A percentile compares a stretch with the other conserved stretches of the same genome.
Evolutionary conservation across 768 basidiomycete species (phyloP).

Genomic region (Tremella mesenterica): DNA sequence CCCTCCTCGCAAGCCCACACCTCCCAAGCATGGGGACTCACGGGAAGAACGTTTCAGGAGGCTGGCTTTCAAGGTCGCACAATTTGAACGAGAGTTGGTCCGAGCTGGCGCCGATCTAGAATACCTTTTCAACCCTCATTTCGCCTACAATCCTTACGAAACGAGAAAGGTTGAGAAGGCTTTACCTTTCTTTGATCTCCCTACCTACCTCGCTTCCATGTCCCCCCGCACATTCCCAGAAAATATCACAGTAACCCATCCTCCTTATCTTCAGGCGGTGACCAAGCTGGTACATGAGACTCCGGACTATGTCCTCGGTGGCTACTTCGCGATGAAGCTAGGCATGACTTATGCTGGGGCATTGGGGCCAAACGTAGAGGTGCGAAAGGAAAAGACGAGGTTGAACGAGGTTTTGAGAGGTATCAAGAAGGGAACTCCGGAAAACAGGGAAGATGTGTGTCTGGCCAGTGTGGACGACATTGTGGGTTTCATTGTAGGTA

Average conservation of each 20-base stretch:
- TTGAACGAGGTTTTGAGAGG: conserved; percentile 69
- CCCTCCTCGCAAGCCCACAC: conserved; percentile 3
- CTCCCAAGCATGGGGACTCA: conserved; percentile 44
- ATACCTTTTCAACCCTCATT: conserved; percentile 62
- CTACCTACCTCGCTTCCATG: conserved; percentile 77
- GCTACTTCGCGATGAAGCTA: conserved; percentile 73
- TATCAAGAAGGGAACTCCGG: conserved; percentile 74
- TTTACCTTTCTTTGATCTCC: conserved; percentile 69
- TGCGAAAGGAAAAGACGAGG: conserved; percentile 65
- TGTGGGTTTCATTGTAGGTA: conserved; percentile 81
- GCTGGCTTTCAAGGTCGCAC: conserved; percentile 62
- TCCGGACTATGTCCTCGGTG: conserved; percentile 63
- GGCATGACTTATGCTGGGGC: conserved; percentile 57
- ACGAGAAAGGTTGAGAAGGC: conserved; percentile 60
- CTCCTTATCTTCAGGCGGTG: conserved; percentile 62
- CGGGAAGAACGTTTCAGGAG: conserved; percentile 53
- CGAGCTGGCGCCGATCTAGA: conserved; percentile 67
- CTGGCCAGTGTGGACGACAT: conserved; percentile 60
- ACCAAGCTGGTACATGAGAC: conserved; percentile 62
- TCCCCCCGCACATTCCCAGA: conserved; percentile 61
- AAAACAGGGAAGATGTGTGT: conserved; percentile 77
- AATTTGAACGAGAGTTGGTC: conserved; percentile 70
- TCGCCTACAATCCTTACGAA: conserved; percentile 75
- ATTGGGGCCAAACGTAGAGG: conserved; percentile 64
- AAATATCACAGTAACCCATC: conserved; percentile 72